Conservation (phyloP, 768 basidiomycete species). For the Rhizopogon rudus region DNA sequence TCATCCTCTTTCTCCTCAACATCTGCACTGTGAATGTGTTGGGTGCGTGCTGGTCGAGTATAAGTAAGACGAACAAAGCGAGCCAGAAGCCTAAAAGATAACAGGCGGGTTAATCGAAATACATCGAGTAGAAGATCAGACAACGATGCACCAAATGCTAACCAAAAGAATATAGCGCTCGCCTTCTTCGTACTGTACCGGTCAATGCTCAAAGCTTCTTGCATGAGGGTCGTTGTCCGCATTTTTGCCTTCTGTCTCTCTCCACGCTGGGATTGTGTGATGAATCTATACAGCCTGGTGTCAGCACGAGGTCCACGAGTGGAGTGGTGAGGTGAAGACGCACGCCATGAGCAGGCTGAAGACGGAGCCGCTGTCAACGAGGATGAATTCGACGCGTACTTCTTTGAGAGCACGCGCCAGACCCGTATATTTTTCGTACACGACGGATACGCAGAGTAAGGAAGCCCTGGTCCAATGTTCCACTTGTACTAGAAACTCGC, state of each 20-base stretch:
- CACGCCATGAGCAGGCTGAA: conserved; percentile 75
- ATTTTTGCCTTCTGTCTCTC: conserved; percentile 86
- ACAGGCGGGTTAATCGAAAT: no score
- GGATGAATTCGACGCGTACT: conserved; percentile 78
- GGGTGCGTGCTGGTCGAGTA: no score
- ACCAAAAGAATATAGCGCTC: conserved; percentile 43
- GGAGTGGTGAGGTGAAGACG: conserved; percentile 27
- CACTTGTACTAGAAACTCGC: no score
- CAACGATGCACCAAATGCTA: no score
- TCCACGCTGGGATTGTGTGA: conserved; percentile 54
- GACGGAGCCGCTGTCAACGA: conserved; percentile 63
- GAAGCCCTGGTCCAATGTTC: no score
- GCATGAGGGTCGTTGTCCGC: conserved; percentile 77
- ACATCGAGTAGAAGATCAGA: no score
- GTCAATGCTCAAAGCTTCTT: conserved; percentile 50
- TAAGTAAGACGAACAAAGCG: no score
- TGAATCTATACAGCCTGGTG: conserved; percentile 42
- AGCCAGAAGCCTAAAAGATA: no score
- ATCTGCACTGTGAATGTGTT: no score
- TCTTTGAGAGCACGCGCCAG: conserved; percentile 66
- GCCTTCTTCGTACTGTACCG: conserved; percentile 93
- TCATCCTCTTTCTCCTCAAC: no score
- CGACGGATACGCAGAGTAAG: conserved; percentile 70
- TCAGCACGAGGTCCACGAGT: conserved; percentile 10
- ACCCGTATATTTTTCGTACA: conserved; percentile 75